Evolutionary conservation across 345 rosid species (phyloP).

Genomic region (Arabidopsis suecica): DNA sequence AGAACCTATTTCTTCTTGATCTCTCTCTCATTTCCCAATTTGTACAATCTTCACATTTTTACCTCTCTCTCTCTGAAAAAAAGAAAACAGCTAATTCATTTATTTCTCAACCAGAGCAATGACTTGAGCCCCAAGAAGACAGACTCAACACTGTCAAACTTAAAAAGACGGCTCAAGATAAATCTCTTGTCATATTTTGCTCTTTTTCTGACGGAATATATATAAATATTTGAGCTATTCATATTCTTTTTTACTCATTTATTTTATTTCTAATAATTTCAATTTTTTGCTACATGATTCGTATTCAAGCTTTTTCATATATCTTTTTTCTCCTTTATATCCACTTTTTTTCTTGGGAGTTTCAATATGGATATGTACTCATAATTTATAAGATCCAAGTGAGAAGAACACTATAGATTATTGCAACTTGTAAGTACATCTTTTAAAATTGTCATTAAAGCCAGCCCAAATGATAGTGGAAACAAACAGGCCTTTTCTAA

Average conservation of each 20-base stretch:
- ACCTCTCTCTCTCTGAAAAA: conserved; percentile 26
- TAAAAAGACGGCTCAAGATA: conserved; percentile 7
- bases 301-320: background rate
- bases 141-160: conserved; percentile 24
- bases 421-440: conserved; percentile 9
- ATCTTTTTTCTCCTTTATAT: background rate
- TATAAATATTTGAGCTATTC: conserved; percentile 18
- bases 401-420: background rate
- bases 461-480: background rate
- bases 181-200: conserved; percentile 32
- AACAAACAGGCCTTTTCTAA: background rate
- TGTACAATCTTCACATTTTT: conserved; percentile 60
- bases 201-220: conserved; percentile 25
- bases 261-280: conserved; percentile 21
- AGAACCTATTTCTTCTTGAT: conserved; percentile 42
- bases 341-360: conserved; percentile 26
- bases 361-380: conserved; percentile 10
- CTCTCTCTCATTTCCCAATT: conserved; percentile 29
- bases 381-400: background rate
- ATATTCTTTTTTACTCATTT: conserved; percentile 14
- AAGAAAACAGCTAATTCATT: conserved; percentile 41
- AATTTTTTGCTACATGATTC: conserved; percentile 8
- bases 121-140: conserved; percentile 42
- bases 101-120: conserved; percentile 39
- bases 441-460: background rate